phyloP scores from a whole-genome alignment of 352 stramenopile species.

The Globisporangium rhizosaccharum region DNA sequence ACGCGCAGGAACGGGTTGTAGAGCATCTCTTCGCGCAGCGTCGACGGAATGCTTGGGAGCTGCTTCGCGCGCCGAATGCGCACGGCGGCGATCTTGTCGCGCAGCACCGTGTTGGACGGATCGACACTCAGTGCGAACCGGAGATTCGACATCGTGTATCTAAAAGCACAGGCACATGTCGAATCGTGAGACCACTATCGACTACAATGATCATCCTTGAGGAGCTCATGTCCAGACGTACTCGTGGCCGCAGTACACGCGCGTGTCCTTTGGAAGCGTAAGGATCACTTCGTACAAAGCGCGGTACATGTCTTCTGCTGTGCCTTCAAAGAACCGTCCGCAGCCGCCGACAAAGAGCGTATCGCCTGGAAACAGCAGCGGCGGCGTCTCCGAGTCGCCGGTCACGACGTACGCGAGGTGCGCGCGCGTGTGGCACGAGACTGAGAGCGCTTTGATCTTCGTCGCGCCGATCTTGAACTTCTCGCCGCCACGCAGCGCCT shows the following conservation, averaged over 20 bases:
- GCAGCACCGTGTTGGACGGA: conserved; percentile 84
- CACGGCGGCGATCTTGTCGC: conserved; percentile 82
- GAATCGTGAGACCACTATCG: not conserved
- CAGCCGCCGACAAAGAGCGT: conserved; percentile 85
- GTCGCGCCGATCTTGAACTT: conserved; percentile 77
- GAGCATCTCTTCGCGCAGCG: conserved; percentile 80
- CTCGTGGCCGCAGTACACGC: conserved; percentile 88
- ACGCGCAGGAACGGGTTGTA: conserved; percentile 86
- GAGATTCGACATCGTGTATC: conserved; percentile 92
- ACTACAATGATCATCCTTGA: too few species aligned
- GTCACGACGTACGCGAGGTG: conserved; percentile 86
- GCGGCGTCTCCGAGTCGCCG: conserved; percentile 66
- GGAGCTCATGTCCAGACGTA: conserved; percentile 7
- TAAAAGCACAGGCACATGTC: conserved; percentile 2
- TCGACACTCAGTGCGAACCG: conserved; percentile 92
- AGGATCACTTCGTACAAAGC: conserved; percentile 86
- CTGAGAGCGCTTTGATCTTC: conserved; percentile 66
- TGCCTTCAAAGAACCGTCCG: conserved; percentile 87
- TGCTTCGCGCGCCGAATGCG: conserved; percentile 76
- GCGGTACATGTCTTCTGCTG: conserved; percentile 84
- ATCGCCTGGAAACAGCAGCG: conserved; percentile 83
- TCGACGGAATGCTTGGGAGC: conserved; percentile 90
- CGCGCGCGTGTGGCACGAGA: conserved; percentile 80
- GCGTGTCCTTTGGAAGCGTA: conserved; percentile 80
- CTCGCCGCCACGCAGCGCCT: conserved; percentile 62